These are phyloP conservation scores for Mortierella alpina DNA, from an alignment of 192 early-diverging fungal species.

Conservation along the genomic window DNA sequence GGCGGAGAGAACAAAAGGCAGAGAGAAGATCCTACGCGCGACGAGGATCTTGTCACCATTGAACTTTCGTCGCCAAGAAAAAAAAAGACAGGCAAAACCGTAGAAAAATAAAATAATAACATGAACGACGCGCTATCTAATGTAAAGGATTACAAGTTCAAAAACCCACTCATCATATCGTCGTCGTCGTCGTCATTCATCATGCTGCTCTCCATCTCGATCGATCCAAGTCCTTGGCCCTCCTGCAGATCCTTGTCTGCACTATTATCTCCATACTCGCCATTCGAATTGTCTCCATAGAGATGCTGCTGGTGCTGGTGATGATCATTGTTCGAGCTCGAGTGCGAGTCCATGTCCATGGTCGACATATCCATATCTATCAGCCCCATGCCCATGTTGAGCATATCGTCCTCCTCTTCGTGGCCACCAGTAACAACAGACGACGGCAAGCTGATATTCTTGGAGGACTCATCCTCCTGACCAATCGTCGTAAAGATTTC, in stretches of 20 bases:
- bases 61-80: too few species aligned
- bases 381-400: slow-evolving; percentile 37
- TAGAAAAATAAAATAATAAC: too few species aligned
- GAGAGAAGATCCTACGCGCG: too few species aligned
- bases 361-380: slow-evolving; percentile 44
- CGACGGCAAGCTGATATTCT: neutral
- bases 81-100: too few species aligned
- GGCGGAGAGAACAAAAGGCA: too few species aligned
- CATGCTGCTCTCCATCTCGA: slow-evolving; percentile 35
- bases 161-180: slow-evolving; percentile 46
- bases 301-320: slow-evolving; percentile 3
- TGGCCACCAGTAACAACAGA: neutral
- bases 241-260: slow-evolving; percentile 7
- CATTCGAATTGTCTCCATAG: neutral
- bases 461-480: neutral
- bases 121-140: too few species aligned
- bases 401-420: slow-evolving; percentile 25
- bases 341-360: slow-evolving; percentile 11
- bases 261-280: neutral
- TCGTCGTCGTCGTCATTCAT: slow-evolving; percentile 40
- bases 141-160: slow-evolving; percentile 30
- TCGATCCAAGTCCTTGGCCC: slow-evolving; percentile 8
- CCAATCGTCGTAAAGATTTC: too few species aligned
- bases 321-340: neutral
- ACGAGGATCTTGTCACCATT: too few species aligned